These are phyloP conservation scores for Kalanchoe fedtschenkoi DNA, from an alignment of 164 flowering plant species.

Conservation along the genomic window DNA sequence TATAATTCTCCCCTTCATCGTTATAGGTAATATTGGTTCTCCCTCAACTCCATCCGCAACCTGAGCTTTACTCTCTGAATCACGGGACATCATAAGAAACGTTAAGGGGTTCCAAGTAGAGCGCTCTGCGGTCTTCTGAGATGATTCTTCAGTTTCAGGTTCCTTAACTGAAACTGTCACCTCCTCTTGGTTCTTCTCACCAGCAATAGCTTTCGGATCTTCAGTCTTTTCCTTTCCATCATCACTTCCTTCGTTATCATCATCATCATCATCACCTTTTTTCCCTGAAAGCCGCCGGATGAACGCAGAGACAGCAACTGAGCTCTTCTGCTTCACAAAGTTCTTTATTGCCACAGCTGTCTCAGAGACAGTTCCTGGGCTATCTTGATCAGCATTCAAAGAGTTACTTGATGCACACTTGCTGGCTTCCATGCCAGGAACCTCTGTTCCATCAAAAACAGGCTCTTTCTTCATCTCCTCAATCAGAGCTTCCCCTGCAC, in stretches of 20 bases:
- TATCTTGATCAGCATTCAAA: constrained; percentile 25
- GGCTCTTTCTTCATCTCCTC: constrained; percentile 45
- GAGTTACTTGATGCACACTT: constrained; percentile 26
- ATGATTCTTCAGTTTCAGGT: constrained; percentile 22
- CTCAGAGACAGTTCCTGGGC: constrained; percentile 46
- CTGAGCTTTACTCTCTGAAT: constrained; percentile 29
- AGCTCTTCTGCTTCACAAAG: constrained; percentile 52
- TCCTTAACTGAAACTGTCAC: constrained; percentile 20
- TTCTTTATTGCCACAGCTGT: constrained; percentile 50
- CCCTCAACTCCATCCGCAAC: constrained; percentile 19
- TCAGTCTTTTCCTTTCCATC: constrained; percentile 6
- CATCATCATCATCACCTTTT: constrained; percentile 29
- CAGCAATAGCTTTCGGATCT: constrained; percentile 9
- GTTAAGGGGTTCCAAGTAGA: constrained; percentile 64
- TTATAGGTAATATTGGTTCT: constrained; percentile 20
- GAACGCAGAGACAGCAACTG: constrained; percentile 44
- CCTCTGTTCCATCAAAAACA: constrained; percentile 63
- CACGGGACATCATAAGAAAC: constrained; percentile 30
- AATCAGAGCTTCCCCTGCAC: constrained; percentile 16
- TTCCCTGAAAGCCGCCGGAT: constrained; percentile 68
- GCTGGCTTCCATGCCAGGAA: constrained; percentile 35
- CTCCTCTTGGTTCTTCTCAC: constrained; percentile 1
- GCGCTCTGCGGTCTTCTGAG: constrained; percentile 28
- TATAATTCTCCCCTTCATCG: constrained; percentile 59
- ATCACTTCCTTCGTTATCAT: constrained; percentile 15